Conservation (phyloP, 257 asterid species). For the Solanum sitiens region DNA sequence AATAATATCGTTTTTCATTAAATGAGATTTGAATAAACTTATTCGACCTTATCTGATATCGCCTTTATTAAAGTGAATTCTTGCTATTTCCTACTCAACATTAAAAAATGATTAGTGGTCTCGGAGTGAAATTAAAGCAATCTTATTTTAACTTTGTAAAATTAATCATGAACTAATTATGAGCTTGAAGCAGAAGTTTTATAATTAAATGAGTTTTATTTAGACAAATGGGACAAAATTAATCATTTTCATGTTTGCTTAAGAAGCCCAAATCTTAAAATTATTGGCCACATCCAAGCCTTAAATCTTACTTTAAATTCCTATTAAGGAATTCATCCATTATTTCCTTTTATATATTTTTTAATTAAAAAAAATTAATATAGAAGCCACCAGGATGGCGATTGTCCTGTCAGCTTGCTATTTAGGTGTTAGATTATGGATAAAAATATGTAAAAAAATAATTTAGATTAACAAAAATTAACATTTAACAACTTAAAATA, state of each 20-base stretch:
- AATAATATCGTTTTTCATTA: no score
- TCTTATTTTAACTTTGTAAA: background rate
- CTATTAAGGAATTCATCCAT: background rate
- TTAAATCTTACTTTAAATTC: background rate
- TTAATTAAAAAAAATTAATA: no score
- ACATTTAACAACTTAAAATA: no score
- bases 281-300: background rate
- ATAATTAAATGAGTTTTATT: background rate
- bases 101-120: background rate
- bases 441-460: no score
- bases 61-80: fast-evolving
- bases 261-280: background rate
- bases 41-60: no score
- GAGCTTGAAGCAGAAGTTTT: background rate
- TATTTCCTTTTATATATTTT: background rate
- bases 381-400: background rate
- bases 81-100: background rate
- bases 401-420: no score
- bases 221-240: background rate
- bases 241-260: background rate
- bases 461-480: no score
- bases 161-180: background rate
- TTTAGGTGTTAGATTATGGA: no score
- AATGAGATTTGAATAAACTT: no score
- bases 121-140: background rate